These are phyloP conservation scores for Tulasnella sp. DNA, from an alignment of 768 basidiomycete genomes.

Conservation along the genomic window DNA sequence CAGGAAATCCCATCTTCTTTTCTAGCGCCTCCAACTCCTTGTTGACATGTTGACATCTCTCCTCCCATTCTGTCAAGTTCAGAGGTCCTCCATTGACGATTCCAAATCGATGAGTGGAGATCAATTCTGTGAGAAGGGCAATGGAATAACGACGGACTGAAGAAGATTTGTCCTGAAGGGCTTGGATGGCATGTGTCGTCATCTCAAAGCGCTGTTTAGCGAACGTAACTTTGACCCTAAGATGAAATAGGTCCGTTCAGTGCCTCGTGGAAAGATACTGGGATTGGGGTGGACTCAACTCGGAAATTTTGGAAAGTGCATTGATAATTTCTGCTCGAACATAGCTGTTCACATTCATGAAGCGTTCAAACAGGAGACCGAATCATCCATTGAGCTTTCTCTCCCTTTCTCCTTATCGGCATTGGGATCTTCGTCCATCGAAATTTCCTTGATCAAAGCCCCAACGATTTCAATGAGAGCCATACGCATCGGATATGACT, in stretches of 20 bases:
- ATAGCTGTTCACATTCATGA: conserved; percentile 76
- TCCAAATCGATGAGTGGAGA: conserved; percentile 83
- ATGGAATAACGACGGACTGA: conserved; percentile 78
- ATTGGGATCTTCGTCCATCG: conserved; percentile 33
- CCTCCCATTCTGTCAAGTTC: conserved; percentile 57
- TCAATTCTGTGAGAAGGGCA: conserved; percentile 54
- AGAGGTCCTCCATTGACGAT: conserved; percentile 72
- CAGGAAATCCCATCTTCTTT: conserved; percentile 34
- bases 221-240: conserved; percentile 56
- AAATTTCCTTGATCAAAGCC: conserved; percentile 68
- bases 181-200: conserved; percentile 59
- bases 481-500: conserved; percentile 96
- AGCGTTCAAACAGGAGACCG: conserved; percentile 74
- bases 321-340: conserved; percentile 80
- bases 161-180: conserved; percentile 81
- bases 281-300: conserved; percentile 29
- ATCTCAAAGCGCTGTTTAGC: conserved; percentile 72
- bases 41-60: conserved; percentile 48
- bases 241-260: neutral
- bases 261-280: too few relatives aligned
- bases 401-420: conserved; percentile 15
- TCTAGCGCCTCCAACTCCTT: conserved; percentile 62
- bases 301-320: conserved; percentile 62
- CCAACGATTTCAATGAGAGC: conserved; percentile 87
- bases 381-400: conserved; percentile 59